Evolutionary conservation across 1,284 basidiomycete species (phyloP).

Genomic region (Irpex rosettiformis): DNA sequence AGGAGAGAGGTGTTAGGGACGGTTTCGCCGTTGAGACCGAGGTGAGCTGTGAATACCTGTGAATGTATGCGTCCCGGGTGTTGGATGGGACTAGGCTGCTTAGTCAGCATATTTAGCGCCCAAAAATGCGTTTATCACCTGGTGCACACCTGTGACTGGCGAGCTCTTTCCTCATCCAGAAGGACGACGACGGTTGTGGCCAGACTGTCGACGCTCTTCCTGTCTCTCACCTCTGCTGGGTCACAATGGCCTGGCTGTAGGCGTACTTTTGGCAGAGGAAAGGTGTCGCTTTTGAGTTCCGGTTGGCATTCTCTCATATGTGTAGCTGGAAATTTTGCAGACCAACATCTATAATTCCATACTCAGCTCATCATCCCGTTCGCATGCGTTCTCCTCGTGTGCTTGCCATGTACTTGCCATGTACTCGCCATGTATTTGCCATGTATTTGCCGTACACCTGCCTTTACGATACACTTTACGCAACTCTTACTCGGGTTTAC

Average conservation of each 20-base stretch:
- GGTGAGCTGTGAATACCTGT: neutral
- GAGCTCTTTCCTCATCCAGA: slow-evolving; percentile 38
- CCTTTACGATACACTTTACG: slow-evolving; percentile 7
- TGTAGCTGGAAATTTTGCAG: slow-evolving; percentile 76
- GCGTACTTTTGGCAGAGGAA: slow-evolving; percentile 62
- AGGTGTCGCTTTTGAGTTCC: slow-evolving; percentile 79
- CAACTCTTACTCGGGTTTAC: slow-evolving; percentile 9
- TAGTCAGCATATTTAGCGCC: neutral
- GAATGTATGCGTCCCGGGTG: neutral
- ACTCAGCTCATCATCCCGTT: neutral
- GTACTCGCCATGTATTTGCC: slow-evolving; percentile 9
- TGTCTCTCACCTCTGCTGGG: slow-evolving; percentile 64
- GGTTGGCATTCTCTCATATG: slow-evolving; percentile 44
- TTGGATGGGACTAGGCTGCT: slow-evolving; percentile 1
- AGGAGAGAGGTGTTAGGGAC: neutral
- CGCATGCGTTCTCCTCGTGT: slow-evolving; percentile 11
- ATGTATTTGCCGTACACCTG: slow-evolving; percentile 8
- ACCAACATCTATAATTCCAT: slow-evolving; percentile 45
- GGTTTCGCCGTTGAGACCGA: neutral
- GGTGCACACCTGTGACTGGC: neutral
- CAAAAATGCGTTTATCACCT: neutral
- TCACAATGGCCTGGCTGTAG: slow-evolving; percentile 27
- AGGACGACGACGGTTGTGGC: slow-evolving; percentile 72
- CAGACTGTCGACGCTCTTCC: slow-evolving; percentile 41
- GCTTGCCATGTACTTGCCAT: slow-evolving; percentile 5